A percentile compares a stretch with the other conserved stretches of the same genome.
phyloP scores from a whole-genome alignment of 2,329 filamentous ascomycete genomes.

The Colletotrichum sp. region DNA sequence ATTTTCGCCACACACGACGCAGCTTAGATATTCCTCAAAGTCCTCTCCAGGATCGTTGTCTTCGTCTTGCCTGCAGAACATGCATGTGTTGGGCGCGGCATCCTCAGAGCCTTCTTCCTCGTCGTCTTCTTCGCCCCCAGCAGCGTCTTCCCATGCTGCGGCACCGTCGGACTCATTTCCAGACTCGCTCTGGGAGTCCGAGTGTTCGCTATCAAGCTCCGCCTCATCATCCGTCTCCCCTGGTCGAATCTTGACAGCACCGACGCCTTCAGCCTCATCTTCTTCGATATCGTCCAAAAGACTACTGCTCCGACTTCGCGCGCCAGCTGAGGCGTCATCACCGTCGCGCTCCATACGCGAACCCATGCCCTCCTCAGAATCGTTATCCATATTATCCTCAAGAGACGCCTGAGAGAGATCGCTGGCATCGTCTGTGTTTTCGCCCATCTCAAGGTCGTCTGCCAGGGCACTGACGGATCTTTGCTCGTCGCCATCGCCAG shows the following conservation, averaged over 20 bases:
- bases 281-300: slow-evolving; percentile 26
- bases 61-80: slow-evolving; percentile 84
- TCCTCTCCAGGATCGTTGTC: slow-evolving; percentile 83
- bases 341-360: slow-evolving; percentile 31
- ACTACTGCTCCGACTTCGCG: slow-evolving; percentile 10
- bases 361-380: slow-evolving; percentile 42
- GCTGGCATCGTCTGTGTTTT: slow-evolving; percentile 8
- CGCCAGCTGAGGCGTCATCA: slow-evolving; percentile 22
- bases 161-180: slow-evolving; percentile 63
- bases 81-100: slow-evolving; percentile 52
- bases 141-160: slow-evolving; percentile 64
- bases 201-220: slow-evolving; percentile 45
- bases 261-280: slow-evolving; percentile 57
- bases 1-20: slow-evolving; percentile 79
- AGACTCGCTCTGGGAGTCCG: slow-evolving; percentile 51
- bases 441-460: slow-evolving; percentile 43
- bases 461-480: slow-evolving; percentile 26
- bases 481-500: slow-evolving; percentile 25
- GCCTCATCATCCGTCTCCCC: slow-evolving; percentile 53
- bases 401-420: slow-evolving; percentile 39
- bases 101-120: slow-evolving; percentile 64
- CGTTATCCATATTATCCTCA: slow-evolving; percentile 43
- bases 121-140: slow-evolving; percentile 55
- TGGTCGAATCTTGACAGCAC: slow-evolving; percentile 61
- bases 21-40: slow-evolving; percentile 80